A percentile compares a stretch with the other conserved stretches of the same genome.
These are phyloP conservation scores for Penicillium ucsense DNA, from an alignment of 495 filamentous ascomycete genomes.

Conservation along the genomic window DNA sequence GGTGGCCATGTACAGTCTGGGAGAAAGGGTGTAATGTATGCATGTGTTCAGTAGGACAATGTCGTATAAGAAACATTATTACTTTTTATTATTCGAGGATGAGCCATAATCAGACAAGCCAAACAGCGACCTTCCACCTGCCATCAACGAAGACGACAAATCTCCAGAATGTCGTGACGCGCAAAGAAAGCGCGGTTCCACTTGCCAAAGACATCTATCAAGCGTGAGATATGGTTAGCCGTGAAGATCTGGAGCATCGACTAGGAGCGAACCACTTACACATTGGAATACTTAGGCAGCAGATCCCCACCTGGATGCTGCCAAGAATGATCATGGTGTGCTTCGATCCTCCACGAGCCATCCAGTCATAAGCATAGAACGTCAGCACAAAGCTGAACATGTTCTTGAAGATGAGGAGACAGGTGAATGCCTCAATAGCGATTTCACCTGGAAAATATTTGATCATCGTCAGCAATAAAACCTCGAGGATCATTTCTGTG, in stretches of 20 bases:
- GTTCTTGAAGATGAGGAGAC: conserved; percentile 87
- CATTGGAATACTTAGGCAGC: conserved; percentile 66
- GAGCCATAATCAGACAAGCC: neutral
- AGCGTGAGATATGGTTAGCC: neutral
- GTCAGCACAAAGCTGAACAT: conserved; percentile 84
- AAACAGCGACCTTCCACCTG: too few relatives aligned
- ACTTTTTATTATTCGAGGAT: too few relatives aligned
- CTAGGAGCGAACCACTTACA: conserved; percentile 41
- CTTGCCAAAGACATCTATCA: conserved; percentile 71
- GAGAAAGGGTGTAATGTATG: too few relatives aligned
- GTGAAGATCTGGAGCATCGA: neutral
- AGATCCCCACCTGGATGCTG: conserved; percentile 67
- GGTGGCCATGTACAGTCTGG: too few relatives aligned
- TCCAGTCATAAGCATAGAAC: conserved; percentile 73
- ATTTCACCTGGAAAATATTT: conserved; percentile 49
- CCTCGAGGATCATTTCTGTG: too few relatives aligned
- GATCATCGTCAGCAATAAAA: too few relatives aligned
- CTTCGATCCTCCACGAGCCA: conserved; percentile 47
- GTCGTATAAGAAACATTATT: too few relatives aligned
- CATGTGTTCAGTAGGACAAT: too few relatives aligned
- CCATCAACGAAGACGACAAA: conserved; percentile 34
- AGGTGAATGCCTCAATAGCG: conserved; percentile 84
- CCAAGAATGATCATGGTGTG: conserved; percentile 61
- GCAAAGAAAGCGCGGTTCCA: conserved; percentile 61
- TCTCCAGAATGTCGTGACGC: conserved; percentile 59